Base-by-base conservation (phyloP, 208 protist genomes). In the Trypanosoma congolense region DNA sequence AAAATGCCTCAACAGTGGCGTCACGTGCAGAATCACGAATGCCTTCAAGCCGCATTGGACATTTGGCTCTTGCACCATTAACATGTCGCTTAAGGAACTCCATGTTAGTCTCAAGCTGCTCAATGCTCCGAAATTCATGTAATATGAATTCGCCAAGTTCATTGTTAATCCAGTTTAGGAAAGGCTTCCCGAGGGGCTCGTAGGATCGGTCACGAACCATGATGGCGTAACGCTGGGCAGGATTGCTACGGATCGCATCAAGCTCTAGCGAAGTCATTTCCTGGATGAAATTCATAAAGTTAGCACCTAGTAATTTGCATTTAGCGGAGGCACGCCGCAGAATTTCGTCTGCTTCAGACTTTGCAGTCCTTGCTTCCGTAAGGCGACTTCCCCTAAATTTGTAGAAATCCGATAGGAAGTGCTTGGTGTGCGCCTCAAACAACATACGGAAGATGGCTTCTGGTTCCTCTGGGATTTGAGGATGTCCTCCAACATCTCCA, bases 261-360 rank as follows among this genome's bases (percentile, higher is more conserved):
- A 93, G 69, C 65, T 93, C 87, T 24, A 87, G 61, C 4, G 83
- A 81, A 14, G 80, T 93, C 87, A 91, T 93, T 52, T 93, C 83
- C 65, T 93, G 80, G 12, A 91, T 73, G 63, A 93, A 93, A 44
- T 90, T 89, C 87, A 91, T 90, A 52, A 93, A 93, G 49, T 77
- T 83, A 43, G 71, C 68, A 9, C 87, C 87, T 1, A 91, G 70
- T 24, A 91, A 72, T 54, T 93, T 93, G 51, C 80, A 80, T 71
- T 91, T 93, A 10, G 80, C 83, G 2, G 80, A 88, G 8, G 87
- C 83, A 0, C 73, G 70, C 12, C 79, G 77, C 30, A 93, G 65
- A 24, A 91, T 79, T 44, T 90, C 83, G 50, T 93, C 87, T 1
- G 82, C 87, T 60, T 91, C 82, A 5, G 75, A 44, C 60, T 91